These are phyloP conservation scores for Vitis cinerea DNA, from an alignment of 164 flowering plant genomes.

Conservation along the genomic window DNA sequence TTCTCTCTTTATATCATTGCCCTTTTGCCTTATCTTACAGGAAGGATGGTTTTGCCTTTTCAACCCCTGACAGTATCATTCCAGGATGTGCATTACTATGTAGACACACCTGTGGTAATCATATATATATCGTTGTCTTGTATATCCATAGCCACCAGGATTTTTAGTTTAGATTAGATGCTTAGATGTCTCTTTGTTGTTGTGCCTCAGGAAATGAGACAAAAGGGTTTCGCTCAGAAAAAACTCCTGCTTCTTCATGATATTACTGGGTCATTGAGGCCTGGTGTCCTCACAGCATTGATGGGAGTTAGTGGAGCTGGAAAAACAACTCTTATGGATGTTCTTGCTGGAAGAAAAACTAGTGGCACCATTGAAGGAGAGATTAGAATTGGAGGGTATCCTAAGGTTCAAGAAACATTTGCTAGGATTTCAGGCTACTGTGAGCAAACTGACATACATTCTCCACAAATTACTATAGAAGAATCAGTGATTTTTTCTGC, in stretches of 20 bases:
- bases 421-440: slow-evolving; percentile 85
- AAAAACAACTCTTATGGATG: slow-evolving; percentile 83
- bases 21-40: slow-evolving; percentile 26
- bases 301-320: slow-evolving; percentile 95
- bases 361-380: slow-evolving; percentile 72
- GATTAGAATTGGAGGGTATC: slow-evolving; percentile 66
- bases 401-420: slow-evolving; percentile 76
- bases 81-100: slow-evolving; percentile 57
- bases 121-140: neutral
- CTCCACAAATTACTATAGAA: slow-evolving; percentile 74
- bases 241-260: slow-evolving; percentile 64
- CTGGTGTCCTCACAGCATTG: slow-evolving; percentile 81
- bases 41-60: slow-evolving; percentile 58
- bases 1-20: neutral
- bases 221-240: slow-evolving; percentile 52
- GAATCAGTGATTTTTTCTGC: slow-evolving; percentile 78
- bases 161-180: neutral
- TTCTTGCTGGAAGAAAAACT: slow-evolving; percentile 81
- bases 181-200: slow-evolving; percentile 6
- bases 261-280: slow-evolving; percentile 66
- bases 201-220: slow-evolving; percentile 60
- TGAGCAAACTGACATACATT: slow-evolving; percentile 80
- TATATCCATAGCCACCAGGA: neutral
- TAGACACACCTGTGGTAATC: slow-evolving; percentile 63
- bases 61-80: slow-evolving; percentile 56